phyloP scores from a whole-genome alignment of 2,329 filamentous ascomycete genomes.

The Colletotrichum sp. region DNA sequence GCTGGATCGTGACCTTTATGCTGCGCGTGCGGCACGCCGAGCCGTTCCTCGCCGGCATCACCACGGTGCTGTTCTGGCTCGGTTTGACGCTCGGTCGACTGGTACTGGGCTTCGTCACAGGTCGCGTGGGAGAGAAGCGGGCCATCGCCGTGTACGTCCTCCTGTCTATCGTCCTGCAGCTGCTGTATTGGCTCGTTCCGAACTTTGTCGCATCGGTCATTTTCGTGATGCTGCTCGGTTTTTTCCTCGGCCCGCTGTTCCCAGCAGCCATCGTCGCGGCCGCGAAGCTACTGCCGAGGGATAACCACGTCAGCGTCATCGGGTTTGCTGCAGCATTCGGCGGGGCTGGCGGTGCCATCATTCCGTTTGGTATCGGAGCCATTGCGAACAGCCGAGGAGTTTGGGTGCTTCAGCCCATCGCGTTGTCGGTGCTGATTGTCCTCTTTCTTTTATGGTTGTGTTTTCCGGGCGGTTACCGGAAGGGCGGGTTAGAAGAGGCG shows the following conservation, averaged over 20 bases:
- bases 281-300: constrained; percentile 74
- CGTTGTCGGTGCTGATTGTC: constrained; percentile 51
- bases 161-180: constrained; percentile 65
- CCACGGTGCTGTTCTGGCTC: constrained; percentile 83
- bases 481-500: background rate
- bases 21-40: constrained; percentile 73
- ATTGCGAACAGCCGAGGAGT: constrained; percentile 66
- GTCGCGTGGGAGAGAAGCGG: constrained; percentile 46
- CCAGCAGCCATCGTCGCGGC: constrained; percentile 75
- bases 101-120: constrained; percentile 77
- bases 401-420: constrained; percentile 60
- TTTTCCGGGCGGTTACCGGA: background rate
- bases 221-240: constrained; percentile 74
- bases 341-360: constrained; percentile 70
- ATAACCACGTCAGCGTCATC: constrained; percentile 80
- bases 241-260: constrained; percentile 82
- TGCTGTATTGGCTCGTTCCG: constrained; percentile 84
- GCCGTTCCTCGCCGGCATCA: constrained; percentile 76
- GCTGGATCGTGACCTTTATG: constrained; percentile 90
- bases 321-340: constrained; percentile 82
- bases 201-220: constrained; percentile 76
- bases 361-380: constrained; percentile 72
- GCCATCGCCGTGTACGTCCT: constrained; percentile 59
- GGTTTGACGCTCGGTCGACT: constrained; percentile 79
- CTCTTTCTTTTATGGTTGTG: constrained; percentile 50